phyloP scores from a whole-genome alignment of 2,329 filamentous ascomycete species.

The Calonectria ilicicola region DNA sequence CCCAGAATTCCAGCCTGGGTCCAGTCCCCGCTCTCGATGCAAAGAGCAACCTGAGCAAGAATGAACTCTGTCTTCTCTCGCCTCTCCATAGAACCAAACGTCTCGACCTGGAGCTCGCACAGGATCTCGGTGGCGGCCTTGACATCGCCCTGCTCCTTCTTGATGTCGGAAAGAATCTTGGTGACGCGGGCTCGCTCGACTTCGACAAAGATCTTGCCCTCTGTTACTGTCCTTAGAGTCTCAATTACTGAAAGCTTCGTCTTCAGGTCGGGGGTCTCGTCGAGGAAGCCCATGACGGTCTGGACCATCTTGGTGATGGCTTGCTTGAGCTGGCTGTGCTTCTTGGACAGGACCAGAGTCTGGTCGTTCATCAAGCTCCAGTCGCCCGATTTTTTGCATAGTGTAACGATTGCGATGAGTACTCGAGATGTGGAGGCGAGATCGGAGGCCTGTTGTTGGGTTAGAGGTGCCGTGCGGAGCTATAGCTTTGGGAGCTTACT shows the following conservation, averaged over 20 bases:
- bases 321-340: conserved; percentile 99
- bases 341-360: conserved; percentile 95
- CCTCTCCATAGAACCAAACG: conserved; percentile 97
- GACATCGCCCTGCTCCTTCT: conserved; percentile 93
- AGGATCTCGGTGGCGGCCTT: conserved; percentile 91
- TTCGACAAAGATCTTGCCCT: conserved; percentile 99
- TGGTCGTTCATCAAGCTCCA: conserved; percentile 98
- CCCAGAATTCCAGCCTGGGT: conserved; percentile 93
- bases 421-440: conserved; percentile 93
- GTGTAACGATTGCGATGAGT: conserved; percentile 87
- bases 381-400: conserved; percentile 92
- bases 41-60: conserved; percentile 91
- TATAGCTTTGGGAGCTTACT: conserved; percentile 61
- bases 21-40: conserved; percentile 96
- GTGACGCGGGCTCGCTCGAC: conserved; percentile 97
- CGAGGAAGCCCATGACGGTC: conserved; percentile 91
- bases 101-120: conserved; percentile 98
- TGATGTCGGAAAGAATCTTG: conserved; percentile 95
- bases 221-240: conserved; percentile 93
- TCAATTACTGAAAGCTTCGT: conserved; percentile 95
- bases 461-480: conserved; percentile 29
- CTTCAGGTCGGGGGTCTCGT: conserved; percentile 85
- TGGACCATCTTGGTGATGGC: conserved; percentile 99
- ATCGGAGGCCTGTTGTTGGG: conserved; percentile 81
- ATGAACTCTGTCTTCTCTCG: conserved; percentile 99